phyloP scores from a whole-genome alignment of 768 basidiomycete species.

The Amanita fuliginea region DNA sequence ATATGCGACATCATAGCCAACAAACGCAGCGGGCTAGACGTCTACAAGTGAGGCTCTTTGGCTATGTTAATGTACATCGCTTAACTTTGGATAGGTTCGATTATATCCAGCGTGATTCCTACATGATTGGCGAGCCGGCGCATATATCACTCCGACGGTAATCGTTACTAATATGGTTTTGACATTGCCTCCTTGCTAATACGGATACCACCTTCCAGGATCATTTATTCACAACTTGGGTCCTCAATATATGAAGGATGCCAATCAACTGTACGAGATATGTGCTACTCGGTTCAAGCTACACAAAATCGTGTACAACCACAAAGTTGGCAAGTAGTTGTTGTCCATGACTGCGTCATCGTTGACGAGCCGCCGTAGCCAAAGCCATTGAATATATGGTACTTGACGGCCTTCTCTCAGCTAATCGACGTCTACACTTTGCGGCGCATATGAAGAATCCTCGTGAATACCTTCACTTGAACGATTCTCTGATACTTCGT shows the following conservation, averaged over 20 bases:
- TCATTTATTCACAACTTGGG: slow-evolving; percentile 69
- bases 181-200: neutral
- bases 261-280: slow-evolving; percentile 64
- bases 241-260: slow-evolving; percentile 73
- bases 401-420: slow-evolving; percentile 59
- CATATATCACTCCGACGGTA: slow-evolving; percentile 40
- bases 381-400: slow-evolving; percentile 79
- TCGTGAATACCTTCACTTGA: slow-evolving; percentile 49
- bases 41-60: slow-evolving; percentile 62
- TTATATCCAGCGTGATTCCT: slow-evolving; percentile 69
- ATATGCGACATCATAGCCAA: slow-evolving; percentile 84
- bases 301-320: slow-evolving; percentile 78
- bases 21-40: slow-evolving; percentile 71
- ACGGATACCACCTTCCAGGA: slow-evolving; percentile 24
- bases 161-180: slow-evolving; percentile 6
- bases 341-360: neutral
- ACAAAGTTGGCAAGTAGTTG: slow-evolving; percentile 49
- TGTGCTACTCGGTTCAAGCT: slow-evolving; percentile 66
- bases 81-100: slow-evolving; percentile 44
- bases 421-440: slow-evolving; percentile 55
- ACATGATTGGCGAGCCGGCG: slow-evolving; percentile 56
- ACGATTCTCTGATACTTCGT: slow-evolving; percentile 50
- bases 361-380: slow-evolving; percentile 26
- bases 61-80: neutral
- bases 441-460: slow-evolving; percentile 46